A percentile compares a stretch with the other conserved stretches of the same genome.
Evolutionary conservation across 176 grass and related monocot genomes (phyloP).

Genomic region (Lolium rigidum): DNA sequence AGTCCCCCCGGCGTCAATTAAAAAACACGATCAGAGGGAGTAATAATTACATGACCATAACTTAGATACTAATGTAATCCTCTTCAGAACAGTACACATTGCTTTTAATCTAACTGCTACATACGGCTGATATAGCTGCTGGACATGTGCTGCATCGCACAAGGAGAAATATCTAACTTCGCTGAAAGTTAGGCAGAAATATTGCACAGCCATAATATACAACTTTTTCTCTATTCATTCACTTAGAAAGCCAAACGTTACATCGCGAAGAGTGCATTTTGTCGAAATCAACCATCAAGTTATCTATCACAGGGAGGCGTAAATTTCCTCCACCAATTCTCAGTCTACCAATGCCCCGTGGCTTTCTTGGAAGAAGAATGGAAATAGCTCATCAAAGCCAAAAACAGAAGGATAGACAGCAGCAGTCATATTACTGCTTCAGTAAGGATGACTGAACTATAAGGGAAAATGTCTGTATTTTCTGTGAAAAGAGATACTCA

Average conservation of each 20-base stretch:
- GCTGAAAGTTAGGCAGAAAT: neutral
- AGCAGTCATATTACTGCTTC: neutral
- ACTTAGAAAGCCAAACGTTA: neutral
- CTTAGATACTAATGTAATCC: neutral
- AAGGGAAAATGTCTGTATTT: neutral
- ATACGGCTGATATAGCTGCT: neutral
- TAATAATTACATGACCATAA: neutral
- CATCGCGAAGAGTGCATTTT: neutral
- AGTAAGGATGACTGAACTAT: neutral
- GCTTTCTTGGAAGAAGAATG: neutral
- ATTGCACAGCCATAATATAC: neutral
- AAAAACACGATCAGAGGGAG: too few relatives aligned
- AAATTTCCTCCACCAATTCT: neutral
- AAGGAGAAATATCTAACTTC: neutral
- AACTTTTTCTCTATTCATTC: neutral
- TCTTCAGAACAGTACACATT: neutral
- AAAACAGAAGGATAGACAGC: neutral
- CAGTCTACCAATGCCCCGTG: neutral
- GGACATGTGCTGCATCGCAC: neutral
- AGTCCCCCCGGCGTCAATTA: too few relatives aligned
- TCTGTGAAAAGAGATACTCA: neutral
- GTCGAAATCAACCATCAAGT: neutral
- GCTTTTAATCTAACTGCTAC: neutral
- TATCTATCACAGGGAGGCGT: neutral
- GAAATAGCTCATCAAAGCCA: neutral